Evolutionary conservation across 768 basidiomycete species (phyloP), one percentile per base, ranked within the genome.

Genomic region (Trametes maxima): DNA sequence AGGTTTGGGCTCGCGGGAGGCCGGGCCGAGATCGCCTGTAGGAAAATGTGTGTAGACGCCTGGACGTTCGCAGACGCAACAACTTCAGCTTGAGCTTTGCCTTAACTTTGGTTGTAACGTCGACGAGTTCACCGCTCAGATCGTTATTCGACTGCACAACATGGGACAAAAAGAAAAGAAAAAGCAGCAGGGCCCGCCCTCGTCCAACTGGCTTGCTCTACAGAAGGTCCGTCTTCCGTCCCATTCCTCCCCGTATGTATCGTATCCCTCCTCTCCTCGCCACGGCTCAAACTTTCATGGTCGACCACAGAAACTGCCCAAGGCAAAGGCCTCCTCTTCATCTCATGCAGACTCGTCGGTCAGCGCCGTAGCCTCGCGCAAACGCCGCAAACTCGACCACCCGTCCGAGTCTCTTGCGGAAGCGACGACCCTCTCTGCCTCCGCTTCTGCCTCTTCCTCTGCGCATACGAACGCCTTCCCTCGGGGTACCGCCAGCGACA

Each of bases 141-240:
- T n/a, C n/a, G n/a, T n/a, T n/a, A n/a, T n/a, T n/a, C n/a, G n/a
- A n/a, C n/a, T n/a, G n/a, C n/a, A n/a, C n/a, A n/a, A n/a, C n/a
- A n/a, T n/a, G n/a, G n/a, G n/a, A n/a, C n/a, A n/a, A n/a, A n/a
- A n/a, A n/a, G n/a, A 7, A 19, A 25, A 28, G 16, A 21, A 28
- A 25, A 48, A 48, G 24, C 8, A 48, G 46, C 22, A 22, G 16
- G 25, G 22, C 12, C 21, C 17, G 44, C 76, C 85, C 1, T 86
- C 85, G 12, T 80, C 83, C 46, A 87, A 87, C 68, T 87, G 87
- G 87, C 67, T 83, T 16, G 77, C 80, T 0, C 68, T 87, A 45
- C 77, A 81, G 65, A 82, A 84, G 73, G 86, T 85, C 52, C 37
- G 57, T 51, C 48, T 17, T 33, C 14, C 48, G 14, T 14, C 16